Conservation (phyloP, 2,329 filamentous ascomycete genomes). For the Xylaria polymorpha region DNA sequence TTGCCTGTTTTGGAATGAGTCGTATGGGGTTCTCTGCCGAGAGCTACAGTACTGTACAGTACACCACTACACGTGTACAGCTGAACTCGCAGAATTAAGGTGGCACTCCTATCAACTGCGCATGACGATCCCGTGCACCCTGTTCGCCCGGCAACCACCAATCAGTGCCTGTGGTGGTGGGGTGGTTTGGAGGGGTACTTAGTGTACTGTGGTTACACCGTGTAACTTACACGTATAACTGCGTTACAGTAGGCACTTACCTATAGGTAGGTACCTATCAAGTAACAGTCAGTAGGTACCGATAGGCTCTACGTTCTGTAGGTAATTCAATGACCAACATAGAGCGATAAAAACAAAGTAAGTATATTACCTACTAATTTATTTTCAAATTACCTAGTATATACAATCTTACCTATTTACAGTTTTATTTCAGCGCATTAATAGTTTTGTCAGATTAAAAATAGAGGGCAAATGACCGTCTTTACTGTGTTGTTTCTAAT, state of each 20-base stretch:
- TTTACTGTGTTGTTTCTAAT: not conserved
- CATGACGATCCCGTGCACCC: not conserved
- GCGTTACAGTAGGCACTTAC: not conserved
- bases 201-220: too few species aligned
- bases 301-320: too few species aligned
- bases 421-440: not conserved
- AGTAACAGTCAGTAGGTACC: too few species aligned
- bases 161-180: not conserved
- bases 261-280: too few species aligned
- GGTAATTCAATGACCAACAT: too few species aligned
- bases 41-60: not conserved
- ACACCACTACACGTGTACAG: not conserved
- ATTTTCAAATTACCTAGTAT: not conserved
- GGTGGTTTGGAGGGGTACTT: not conserved
- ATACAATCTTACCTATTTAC: too few species aligned
- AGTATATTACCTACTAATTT: too few species aligned
- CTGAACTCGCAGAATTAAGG: not conserved
- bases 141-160: slow-evolving; percentile 42
- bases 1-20: slow-evolving; percentile 11
- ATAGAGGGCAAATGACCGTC: too few species aligned
- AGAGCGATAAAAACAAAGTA: too few species aligned
- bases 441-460: not conserved
- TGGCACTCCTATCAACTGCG: slow-evolving; percentile 12
- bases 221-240: not conserved
- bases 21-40: slow-evolving; percentile 11